Evolutionary conservation across 305 asterid species (phyloP).

Genomic region (Salvia sclarea): DNA sequence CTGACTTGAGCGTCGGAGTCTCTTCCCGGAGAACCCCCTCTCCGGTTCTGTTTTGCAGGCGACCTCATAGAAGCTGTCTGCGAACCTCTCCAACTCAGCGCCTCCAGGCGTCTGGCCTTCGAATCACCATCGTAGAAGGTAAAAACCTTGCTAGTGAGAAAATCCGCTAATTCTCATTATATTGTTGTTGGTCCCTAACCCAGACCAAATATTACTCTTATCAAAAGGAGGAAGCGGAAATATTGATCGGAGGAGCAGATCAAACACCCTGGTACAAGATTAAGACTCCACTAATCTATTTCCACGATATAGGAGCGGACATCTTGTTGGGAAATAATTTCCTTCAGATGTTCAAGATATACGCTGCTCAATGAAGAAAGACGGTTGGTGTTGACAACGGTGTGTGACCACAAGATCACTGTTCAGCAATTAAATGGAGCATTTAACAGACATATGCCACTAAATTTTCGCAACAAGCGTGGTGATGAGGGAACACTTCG

Average conservation of each 20-base stretch:
- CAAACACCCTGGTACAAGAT: not conserved
- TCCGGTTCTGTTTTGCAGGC: too few species aligned
- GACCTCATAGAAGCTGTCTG: too few species aligned
- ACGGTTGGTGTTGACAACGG: not conserved
- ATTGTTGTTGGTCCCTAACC: too few species aligned
- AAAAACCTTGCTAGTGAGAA: too few species aligned
- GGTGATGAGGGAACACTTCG: not conserved
- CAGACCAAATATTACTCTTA: too few species aligned
- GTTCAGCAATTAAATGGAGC: not conserved
- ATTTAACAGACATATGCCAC: too few species aligned
- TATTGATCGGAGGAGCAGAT: not conserved
- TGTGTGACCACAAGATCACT: not conserved
- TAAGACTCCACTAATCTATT: not conserved
- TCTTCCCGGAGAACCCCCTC: too few species aligned
- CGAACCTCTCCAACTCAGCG: too few species aligned
- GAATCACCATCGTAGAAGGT: too few species aligned
- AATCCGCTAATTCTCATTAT: too few species aligned
- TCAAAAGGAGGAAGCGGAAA: not conserved
- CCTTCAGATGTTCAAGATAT: not conserved
- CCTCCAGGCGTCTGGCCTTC: too few species aligned
- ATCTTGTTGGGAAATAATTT: not conserved
- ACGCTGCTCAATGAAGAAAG: not conserved
- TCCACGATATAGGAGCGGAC: not conserved
- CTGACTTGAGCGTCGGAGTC: too few species aligned
- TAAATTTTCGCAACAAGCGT: not conserved